A percentile compares a stretch with the other conserved stretches of the same genome.
Conservation (phyloP, 1,139 yeast species). For the Lodderomyces margitis region DNA sequence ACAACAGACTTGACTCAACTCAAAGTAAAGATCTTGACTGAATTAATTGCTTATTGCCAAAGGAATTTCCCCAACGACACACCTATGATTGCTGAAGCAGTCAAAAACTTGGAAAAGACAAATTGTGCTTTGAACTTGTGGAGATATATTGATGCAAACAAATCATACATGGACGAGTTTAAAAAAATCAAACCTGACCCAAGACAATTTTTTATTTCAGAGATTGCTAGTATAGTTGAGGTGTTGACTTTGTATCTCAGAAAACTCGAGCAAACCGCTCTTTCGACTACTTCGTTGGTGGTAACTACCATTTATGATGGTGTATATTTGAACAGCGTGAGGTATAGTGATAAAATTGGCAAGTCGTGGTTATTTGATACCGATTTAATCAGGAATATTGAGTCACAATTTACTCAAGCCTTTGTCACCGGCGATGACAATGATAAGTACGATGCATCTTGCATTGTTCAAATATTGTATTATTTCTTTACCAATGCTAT, state of each 20-base stretch:
- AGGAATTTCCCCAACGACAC: slow-evolving; percentile 44
- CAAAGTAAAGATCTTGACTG: slow-evolving; percentile 28
- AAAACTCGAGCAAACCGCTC: slow-evolving; percentile 18
- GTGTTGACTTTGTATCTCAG: slow-evolving; percentile 35
- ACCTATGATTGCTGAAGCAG: slow-evolving; percentile 29
- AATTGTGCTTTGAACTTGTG: slow-evolving; percentile 55
- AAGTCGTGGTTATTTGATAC: slow-evolving; percentile 45
- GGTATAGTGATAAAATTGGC: slow-evolving; percentile 25
- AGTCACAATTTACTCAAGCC: slow-evolving; percentile 28
- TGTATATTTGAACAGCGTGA: slow-evolving; percentile 43
- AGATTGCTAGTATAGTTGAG: slow-evolving; percentile 31
- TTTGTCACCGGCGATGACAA: slow-evolving; percentile 16
- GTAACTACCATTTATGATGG: slow-evolving; percentile 41
- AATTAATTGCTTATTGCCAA: slow-evolving; percentile 46
- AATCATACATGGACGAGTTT: slow-evolving; percentile 7
- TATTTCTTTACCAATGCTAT: slow-evolving; percentile 40
- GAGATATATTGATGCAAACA: slow-evolving; percentile 28
- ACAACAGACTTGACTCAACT: slow-evolving; percentile 24
- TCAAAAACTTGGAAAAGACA: slow-evolving; percentile 56
- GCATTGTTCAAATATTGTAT: slow-evolving; percentile 34
- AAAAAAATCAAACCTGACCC: slow-evolving; percentile 17
- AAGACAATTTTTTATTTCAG: slow-evolving; percentile 28
- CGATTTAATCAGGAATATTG: slow-evolving; percentile 30
- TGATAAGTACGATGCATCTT: slow-evolving; percentile 17
- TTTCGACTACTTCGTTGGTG: slow-evolving; percentile 31